Evolutionary conservation across 2,329 filamentous ascomycete genomes (phyloP).

Genomic region (Penicillium sp.): DNA sequence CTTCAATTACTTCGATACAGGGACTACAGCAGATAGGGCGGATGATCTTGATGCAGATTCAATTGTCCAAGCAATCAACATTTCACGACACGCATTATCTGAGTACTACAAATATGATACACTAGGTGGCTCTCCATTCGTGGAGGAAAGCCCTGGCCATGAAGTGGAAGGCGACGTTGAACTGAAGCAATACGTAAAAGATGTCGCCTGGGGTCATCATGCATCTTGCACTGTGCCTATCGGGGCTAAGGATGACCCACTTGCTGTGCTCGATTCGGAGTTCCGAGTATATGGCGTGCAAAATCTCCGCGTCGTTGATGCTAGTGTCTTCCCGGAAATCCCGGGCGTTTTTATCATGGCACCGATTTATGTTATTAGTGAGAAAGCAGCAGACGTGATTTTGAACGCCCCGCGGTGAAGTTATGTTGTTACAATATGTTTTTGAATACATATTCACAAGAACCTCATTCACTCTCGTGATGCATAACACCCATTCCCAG

Average conservation of each 20-base stretch:
- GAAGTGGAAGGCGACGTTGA: neutral
- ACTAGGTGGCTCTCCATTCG: neutral
- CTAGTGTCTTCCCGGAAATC: neutral
- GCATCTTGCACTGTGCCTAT: constrained; percentile 4
- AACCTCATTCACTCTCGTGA: neutral
- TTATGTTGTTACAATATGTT: neutral
- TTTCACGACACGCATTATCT: neutral
- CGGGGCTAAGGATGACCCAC: neutral
- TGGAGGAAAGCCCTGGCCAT: neutral
- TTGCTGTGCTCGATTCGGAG: constrained; percentile 1
- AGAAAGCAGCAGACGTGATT: constrained; percentile 3
- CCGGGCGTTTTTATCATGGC: neutral
- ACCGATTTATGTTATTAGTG: neutral
- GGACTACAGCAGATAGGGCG: constrained; percentile 23
- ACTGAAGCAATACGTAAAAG: neutral
- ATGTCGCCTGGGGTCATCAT: constrained; percentile 8
- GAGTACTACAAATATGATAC: neutral
- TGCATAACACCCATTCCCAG: neutral
- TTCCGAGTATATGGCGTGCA: constrained; percentile 1
- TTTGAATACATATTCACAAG: neutral
- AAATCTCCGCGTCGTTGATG: constrained; percentile 5
- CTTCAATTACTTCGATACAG: constrained; percentile 60
- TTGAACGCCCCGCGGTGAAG: neutral
- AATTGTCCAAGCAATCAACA: neutral
- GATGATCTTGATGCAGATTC: neutral